Conservation (phyloP, 2,329 filamentous ascomycete genomes). For the Beauveria sp. region DNA sequence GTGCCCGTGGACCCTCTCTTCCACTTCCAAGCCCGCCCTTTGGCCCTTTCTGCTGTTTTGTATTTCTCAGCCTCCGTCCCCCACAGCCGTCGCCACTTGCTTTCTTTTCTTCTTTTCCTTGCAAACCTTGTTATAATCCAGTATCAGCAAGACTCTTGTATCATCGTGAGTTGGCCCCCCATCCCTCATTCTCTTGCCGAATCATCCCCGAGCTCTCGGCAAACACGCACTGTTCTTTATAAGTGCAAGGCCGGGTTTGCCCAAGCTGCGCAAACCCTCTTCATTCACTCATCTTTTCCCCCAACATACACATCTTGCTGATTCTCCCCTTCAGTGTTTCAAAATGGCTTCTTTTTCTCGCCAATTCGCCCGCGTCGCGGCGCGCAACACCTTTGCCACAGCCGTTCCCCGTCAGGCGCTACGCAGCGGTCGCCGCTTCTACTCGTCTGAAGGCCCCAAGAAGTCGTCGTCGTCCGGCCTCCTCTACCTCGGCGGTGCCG, state of each 20-base stretch:
- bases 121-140: not conserved
- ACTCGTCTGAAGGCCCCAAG: slow-evolving; percentile 62
- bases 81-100: slow-evolving; percentile 1
- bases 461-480: slow-evolving; percentile 39
- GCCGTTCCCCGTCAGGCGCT: slow-evolving; percentile 58
- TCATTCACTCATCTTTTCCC: not conserved
- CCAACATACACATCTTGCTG: not conserved
- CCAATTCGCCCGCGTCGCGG: slow-evolving; percentile 48
- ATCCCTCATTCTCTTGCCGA: slow-evolving; percentile 1
- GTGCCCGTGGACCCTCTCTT: not conserved
- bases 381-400: slow-evolving; percentile 50
- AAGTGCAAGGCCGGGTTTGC: not conserved
- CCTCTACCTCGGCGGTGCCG: slow-evolving; percentile 52
- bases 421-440: slow-evolving; percentile 70
- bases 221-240: not conserved
- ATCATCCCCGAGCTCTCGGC: not conserved
- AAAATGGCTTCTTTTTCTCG: slow-evolving; percentile 39
- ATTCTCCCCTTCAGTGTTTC: not conserved
- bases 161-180: slow-evolving; percentile 1
- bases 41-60: slow-evolving; percentile 15
- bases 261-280: not conserved
- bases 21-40: not conserved
- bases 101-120: slow-evolving; percentile 7
- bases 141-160: not conserved
- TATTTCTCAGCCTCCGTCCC: slow-evolving; percentile 24